These are phyloP conservation scores for Cercospora sp. DNA, from an alignment of 2,329 filamentous ascomycete genomes.

Conservation along the genomic window DNA sequence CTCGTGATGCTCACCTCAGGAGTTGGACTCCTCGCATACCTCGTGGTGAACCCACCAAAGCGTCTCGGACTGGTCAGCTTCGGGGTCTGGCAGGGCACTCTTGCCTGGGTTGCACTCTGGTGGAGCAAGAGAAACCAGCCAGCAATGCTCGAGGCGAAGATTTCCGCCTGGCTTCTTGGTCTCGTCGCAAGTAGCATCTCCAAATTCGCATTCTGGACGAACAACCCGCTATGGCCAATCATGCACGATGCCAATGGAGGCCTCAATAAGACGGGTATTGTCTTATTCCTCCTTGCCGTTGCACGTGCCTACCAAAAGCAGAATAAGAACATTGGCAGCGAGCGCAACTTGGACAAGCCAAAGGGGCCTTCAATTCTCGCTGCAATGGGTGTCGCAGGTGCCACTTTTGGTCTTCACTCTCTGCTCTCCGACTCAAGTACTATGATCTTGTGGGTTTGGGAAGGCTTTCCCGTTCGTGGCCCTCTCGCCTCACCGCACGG, in stretches of 20 bases:
- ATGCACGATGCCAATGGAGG: conserved; percentile 89
- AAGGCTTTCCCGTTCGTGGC: conserved; percentile 87
- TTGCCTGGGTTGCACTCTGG: conserved; percentile 82
- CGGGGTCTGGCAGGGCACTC: conserved; percentile 74
- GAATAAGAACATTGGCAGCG: conserved; percentile 50
- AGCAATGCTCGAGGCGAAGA: conserved; percentile 74
- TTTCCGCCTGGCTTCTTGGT: conserved; percentile 78
- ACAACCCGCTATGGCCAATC: conserved; percentile 95
- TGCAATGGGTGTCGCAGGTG: conserved; percentile 74
- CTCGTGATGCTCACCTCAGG: conserved; percentile 75
- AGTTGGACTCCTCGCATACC: conserved; percentile 75
- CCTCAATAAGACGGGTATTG: conserved; percentile 81
- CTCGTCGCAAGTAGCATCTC: conserved; percentile 81
- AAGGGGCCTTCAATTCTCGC: conserved; percentile 70
- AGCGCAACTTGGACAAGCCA: conserved; percentile 54
- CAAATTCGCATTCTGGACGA: conserved; percentile 91
- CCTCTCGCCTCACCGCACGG: conserved; percentile 89
- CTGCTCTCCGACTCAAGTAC: conserved; percentile 95
- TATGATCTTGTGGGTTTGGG: conserved; percentile 99
- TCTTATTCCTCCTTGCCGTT: conserved; percentile 72
- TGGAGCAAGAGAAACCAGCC: conserved; percentile 75
- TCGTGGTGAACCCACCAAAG: conserved; percentile 68
- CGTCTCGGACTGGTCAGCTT: conserved; percentile 82
- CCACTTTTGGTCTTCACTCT: conserved; percentile 89
- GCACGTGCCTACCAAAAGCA: conserved; percentile 71